Evolutionary conservation across 805 yeast species (phyloP), one percentile per base, ranked within the genome.

Genomic region (Ogataea kodamae): DNA sequence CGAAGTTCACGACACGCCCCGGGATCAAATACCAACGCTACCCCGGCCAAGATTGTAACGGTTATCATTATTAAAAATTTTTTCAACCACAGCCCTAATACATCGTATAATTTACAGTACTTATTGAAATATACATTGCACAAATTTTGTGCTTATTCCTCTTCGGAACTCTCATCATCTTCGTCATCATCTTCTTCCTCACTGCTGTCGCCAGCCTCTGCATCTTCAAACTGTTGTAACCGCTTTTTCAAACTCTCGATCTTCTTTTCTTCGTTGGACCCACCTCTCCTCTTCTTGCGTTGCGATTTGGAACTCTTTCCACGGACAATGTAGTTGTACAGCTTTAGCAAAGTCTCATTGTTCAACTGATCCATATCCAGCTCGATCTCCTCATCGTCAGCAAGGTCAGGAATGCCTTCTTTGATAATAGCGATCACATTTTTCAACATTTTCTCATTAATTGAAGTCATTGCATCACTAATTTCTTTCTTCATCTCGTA

Each of bases 401-500:
- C 73, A 48, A 73, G 68, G 41, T 75, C 83, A 4, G 79, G 78
- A 72, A 80, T 68, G 33, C 79, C 70, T 57, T 84, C 92, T 53
- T 82, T 82, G 46, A 92, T 87, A 43, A 92, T 87, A 32, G 82
- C 76, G 42, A 90, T 72, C 20, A 88, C 95, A 40, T 83, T 81
- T 48, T 81, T 84, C 49, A 90, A 66, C 64, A 85, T 86, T 59
- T 81, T 77, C 46, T 88, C 94, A 26, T 87, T 74, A 31, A 72
- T 56, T 39, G 77, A 78, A 33, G 81, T 78, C 56, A 92, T 89
- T 47, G 79, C 79, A 54, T 88, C 97, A 36, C 88, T 77, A 39
- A 92, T 79, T 57, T 87, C 92, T 56, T 86, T 85, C 72, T 92
- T 92, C 97, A 90, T 90, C 54, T 89, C 97, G 56, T 86, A 92